A percentile compares a stretch with the other conserved stretches of the same genome.
Conservation (phyloP, 75 land plant genomes). For the Isoetes taiwanensis region DNA sequence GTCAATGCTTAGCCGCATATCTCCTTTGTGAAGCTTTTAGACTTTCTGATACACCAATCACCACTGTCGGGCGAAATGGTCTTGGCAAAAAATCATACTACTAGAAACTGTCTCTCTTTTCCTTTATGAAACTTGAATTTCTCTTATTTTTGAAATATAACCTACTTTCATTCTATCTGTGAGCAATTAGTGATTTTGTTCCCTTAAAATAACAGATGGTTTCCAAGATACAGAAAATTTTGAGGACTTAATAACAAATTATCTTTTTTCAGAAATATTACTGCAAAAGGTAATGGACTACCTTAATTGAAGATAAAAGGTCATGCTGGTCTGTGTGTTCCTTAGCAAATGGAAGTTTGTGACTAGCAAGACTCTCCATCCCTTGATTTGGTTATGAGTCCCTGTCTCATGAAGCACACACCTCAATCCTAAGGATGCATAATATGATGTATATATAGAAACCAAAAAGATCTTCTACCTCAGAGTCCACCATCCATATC, state of each 20-base stretch:
- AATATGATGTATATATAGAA: too few relatives aligned
- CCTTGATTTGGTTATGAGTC: slow-evolving; percentile 14
- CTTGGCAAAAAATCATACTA: neutral
- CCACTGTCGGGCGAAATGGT: slow-evolving; percentile 9
- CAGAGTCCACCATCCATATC: slow-evolving; percentile 16
- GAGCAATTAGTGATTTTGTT: too few relatives aligned
- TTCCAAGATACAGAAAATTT: too few relatives aligned
- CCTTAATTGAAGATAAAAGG: slow-evolving; percentile 13
- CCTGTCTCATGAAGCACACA: slow-evolving; percentile 9
- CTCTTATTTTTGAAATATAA: too few relatives aligned
- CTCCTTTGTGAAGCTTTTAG: slow-evolving; percentile 15
- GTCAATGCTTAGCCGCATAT: slow-evolving; percentile 14
- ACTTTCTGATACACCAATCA: slow-evolving; percentile 10
- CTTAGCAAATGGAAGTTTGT: slow-evolving; percentile 13
- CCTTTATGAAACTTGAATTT: too few relatives aligned
- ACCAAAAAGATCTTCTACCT: too few relatives aligned
- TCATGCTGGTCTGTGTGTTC: slow-evolving; percentile 4
- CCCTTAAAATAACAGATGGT: too few relatives aligned
- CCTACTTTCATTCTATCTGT: too few relatives aligned
- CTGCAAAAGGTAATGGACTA: neutral
- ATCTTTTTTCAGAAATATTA: too few relatives aligned
- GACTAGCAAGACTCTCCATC: slow-evolving; percentile 6
- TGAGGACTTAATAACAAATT: too few relatives aligned
- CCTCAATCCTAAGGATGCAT: too few relatives aligned
- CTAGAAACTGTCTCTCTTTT: too few relatives aligned